Conservation (phyloP, 768 basidiomycete species). For the Amanita inopinata region DNA sequence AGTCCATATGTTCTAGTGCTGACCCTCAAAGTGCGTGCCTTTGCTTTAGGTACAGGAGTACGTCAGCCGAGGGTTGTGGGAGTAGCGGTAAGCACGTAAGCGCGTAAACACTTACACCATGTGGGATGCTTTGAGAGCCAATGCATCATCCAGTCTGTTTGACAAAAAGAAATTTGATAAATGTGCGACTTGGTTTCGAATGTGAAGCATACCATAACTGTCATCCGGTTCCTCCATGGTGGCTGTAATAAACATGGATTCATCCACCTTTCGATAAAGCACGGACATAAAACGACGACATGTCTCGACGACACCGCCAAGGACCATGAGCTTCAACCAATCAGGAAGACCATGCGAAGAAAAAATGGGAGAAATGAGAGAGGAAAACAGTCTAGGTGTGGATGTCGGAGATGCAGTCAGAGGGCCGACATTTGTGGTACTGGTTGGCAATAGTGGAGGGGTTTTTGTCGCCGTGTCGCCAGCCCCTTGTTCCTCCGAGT, state of each 20-base stretch:
- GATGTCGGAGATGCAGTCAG: not conserved
- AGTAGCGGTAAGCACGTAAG: slow-evolving; percentile 2
- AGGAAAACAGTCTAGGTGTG: not conserved
- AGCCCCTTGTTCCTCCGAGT: too few relatives aligned
- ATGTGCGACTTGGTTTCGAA: slow-evolving; percentile 1
- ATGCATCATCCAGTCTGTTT: slow-evolving; percentile 57
- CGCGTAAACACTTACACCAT: slow-evolving; percentile 36
- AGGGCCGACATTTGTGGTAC: too few relatives aligned
- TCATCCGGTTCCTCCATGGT: slow-evolving; percentile 48
- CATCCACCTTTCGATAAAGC: slow-evolving; percentile 33
- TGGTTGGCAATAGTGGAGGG: too few relatives aligned
- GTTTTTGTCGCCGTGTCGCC: too few relatives aligned
- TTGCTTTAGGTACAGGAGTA: slow-evolving; percentile 12
- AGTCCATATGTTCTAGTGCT: slow-evolving; percentile 33
- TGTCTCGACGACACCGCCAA: slow-evolving; percentile 55
- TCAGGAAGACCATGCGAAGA: slow-evolving; percentile 54
- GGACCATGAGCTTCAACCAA: slow-evolving; percentile 52
- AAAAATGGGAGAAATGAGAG: slow-evolving; percentile 31
- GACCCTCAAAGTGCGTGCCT: slow-evolving; percentile 42
- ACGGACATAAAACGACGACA: slow-evolving; percentile 36
- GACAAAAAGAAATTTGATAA: slow-evolving; percentile 3
- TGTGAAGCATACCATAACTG: slow-evolving; percentile 37
- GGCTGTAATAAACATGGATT: slow-evolving; percentile 54
- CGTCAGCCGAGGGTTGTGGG: slow-evolving; percentile 14
- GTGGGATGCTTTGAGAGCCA: slow-evolving; percentile 56